A percentile compares a stretch with the other conserved stretches of the same genome.
phyloP scores from a whole-genome alignment of 768 basidiomycete species.

The Hypholoma sublateritium region DNA sequence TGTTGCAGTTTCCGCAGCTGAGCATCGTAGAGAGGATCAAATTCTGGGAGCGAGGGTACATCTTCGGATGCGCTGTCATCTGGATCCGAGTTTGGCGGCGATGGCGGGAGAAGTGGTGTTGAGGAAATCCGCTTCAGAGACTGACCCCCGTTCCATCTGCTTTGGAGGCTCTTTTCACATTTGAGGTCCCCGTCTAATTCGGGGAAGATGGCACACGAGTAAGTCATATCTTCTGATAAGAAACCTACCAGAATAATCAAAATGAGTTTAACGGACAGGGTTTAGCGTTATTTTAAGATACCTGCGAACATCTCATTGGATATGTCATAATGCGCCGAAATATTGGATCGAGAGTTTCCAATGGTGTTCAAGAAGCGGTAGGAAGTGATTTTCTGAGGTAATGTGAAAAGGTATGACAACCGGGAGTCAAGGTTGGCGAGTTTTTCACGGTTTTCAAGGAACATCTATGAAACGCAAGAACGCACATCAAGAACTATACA shows the following conservation, averaged over 20 bases:
- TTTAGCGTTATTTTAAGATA: slow-evolving; percentile 17
- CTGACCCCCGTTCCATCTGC: slow-evolving; percentile 37
- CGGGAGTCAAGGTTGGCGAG: slow-evolving; percentile 50
- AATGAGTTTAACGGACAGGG: neutral
- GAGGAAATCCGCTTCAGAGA: slow-evolving; percentile 28
- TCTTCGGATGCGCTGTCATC: neutral
- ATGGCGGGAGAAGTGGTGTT: slow-evolving; percentile 9
- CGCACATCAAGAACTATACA: neutral
- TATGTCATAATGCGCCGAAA: slow-evolving; percentile 78
- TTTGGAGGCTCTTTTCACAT: slow-evolving; percentile 22
- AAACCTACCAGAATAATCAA: slow-evolving; percentile 35
- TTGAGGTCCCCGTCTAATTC: slow-evolving; percentile 56
- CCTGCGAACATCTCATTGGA: slow-evolving; percentile 75
- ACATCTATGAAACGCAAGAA: slow-evolving; percentile 44
- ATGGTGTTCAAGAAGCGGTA: slow-evolving; percentile 67
- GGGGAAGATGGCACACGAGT: slow-evolving; percentile 71
- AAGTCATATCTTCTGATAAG: slow-evolving; percentile 72
- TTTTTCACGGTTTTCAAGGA: slow-evolving; percentile 54
- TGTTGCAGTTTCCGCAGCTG: slow-evolving; percentile 64
- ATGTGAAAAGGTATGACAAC: slow-evolving; percentile 51
- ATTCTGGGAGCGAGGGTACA: neutral
- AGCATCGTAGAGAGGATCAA: slow-evolving; percentile 40
- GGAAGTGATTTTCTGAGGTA: slow-evolving; percentile 54
- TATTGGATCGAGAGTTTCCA: slow-evolving; percentile 63
- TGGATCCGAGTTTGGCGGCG: slow-evolving; percentile 11